phyloP scores from a whole-genome alignment of 495 filamentous ascomycete genomes.

The Apiosordaria backusii region DNA sequence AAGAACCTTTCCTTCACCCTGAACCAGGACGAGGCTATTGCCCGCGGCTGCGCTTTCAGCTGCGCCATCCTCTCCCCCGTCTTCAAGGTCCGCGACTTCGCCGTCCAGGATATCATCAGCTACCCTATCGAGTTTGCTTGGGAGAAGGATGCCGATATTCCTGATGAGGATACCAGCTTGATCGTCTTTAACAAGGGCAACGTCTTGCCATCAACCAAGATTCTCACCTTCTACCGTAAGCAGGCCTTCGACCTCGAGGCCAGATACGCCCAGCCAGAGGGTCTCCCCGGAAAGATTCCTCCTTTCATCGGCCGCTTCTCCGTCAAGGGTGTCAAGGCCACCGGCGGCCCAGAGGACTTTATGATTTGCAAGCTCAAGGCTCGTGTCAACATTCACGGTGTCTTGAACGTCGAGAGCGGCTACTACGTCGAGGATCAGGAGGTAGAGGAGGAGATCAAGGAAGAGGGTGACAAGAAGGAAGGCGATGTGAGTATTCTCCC shows the following conservation, averaged over 20 bases:
- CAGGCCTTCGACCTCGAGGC: constrained; percentile 96
- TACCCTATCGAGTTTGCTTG: constrained; percentile 99
- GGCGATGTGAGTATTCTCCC: constrained; percentile 61
- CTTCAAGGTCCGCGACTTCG: constrained; percentile 98
- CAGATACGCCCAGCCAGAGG: constrained; percentile 80
- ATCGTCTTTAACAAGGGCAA: constrained; percentile 98
- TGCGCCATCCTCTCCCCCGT: constrained; percentile 97
- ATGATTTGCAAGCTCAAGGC: constrained; percentile 99
- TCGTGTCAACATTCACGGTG: constrained; percentile 91
- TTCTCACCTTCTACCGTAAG: constrained; percentile 98
- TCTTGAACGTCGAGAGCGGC: constrained; percentile 93
- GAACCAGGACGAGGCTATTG: constrained; percentile 97
- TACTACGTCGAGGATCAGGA: constrained; percentile 99
- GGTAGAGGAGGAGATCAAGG: constrained; percentile 86
- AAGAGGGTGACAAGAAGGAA: constrained; percentile 65
- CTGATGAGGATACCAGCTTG: constrained; percentile 95
- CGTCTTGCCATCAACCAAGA: constrained; percentile 98
- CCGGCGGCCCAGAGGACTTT: constrained; percentile 80
- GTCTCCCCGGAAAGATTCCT: constrained; percentile 84
- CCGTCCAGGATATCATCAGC: constrained; percentile 93
- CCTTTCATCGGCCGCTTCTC: constrained; percentile 97
- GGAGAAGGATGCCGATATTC: constrained; percentile 98
- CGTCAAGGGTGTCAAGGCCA: constrained; percentile 79
- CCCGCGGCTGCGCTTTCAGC: constrained; percentile 94
- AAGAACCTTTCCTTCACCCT: constrained; percentile 93